A percentile compares a stretch with the other conserved stretches of the same genome.
phyloP scores from a whole-genome alignment of 805 yeast species.

The Wickerhamomyces hampshirensis region DNA sequence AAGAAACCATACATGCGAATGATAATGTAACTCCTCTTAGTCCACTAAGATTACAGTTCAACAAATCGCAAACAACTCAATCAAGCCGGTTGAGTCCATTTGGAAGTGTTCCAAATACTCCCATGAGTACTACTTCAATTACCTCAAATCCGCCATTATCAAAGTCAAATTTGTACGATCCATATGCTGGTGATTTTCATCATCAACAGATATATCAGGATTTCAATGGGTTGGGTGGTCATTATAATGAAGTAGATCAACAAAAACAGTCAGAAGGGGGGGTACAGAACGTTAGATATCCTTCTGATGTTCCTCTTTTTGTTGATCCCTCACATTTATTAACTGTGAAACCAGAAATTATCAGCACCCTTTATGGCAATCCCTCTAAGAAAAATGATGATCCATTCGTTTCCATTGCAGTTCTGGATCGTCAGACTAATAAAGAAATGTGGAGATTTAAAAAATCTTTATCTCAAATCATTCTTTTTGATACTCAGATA shows the following conservation, averaged over 20 bases:
- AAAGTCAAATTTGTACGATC: slow-evolving; percentile 14
- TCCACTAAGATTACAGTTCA: slow-evolving; percentile 4
- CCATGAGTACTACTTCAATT: not conserved
- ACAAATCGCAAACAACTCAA: not conserved
- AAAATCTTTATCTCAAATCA: slow-evolving; percentile 58
- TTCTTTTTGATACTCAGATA: slow-evolving; percentile 54
- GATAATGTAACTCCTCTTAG: slow-evolving; percentile 6
- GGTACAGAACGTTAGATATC: slow-evolving; percentile 6
- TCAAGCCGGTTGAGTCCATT: not conserved
- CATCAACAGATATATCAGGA: slow-evolving; percentile 12
- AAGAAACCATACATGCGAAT: not conserved
- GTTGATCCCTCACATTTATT: slow-evolving; percentile 56
- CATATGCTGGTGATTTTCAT: slow-evolving; percentile 9
- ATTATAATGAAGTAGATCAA: slow-evolving; percentile 1
- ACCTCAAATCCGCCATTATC: slow-evolving; percentile 4
- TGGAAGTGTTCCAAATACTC: slow-evolving; percentile 1
- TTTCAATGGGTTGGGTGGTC: slow-evolving; percentile 5
- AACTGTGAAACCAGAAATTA: slow-evolving; percentile 42
- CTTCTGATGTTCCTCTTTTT: slow-evolving; percentile 42
- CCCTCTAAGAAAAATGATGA: slow-evolving; percentile 46
- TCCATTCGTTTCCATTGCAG: slow-evolving; percentile 55
- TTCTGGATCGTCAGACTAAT: slow-evolving; percentile 53
- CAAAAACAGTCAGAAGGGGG: slow-evolving; percentile 1
- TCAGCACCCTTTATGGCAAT: slow-evolving; percentile 42
- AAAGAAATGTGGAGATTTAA: slow-evolving; percentile 74